Evolutionary conservation across 768 basidiomycete species (phyloP), one percentile per base, ranked within the genome.

Genomic region (Pleurotus sapidus): DNA sequence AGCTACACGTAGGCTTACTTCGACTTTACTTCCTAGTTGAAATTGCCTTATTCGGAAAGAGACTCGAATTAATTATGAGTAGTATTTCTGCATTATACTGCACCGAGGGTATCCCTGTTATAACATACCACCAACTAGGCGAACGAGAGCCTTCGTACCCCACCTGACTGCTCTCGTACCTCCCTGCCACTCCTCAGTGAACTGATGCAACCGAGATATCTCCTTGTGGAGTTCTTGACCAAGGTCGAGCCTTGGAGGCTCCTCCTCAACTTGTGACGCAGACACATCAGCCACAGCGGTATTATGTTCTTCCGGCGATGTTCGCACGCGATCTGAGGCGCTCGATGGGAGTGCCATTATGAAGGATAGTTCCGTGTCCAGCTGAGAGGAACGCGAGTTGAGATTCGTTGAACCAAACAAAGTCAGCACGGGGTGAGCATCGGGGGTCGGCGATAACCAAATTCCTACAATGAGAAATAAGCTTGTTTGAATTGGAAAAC

Each of bases 381-480:
- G 84, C 61, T 91, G 84, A 1, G 93, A 83, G 1, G 94, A 95
- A 3, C 95, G 88, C 3, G 93, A 89, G 66, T 95, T 95, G 49
- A 98, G 82, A 69, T 98, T 98, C 3, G 95, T 96, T 0, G 94
- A 96, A 8, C 95, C 95, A 68, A 98, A 92, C 49, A 98, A 81
- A 0, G 95, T 95, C 34, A 93, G 69, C 51, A 83, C 65, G 1
- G 89, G 95, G 27, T 70, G 71, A 4, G 77, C 72, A 23, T 70
- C 70, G 1, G 76, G 67, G 6, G 72, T 72, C 15, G 86, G 84
- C 2, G 91, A 90, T 9, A 94, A 68, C 94, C 94, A 97, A 37
- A 95, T 84, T 34, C 94, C 93, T 95, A 55, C 23, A n/a, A 46
- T 56, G 17, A 46, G 37, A 30, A 15, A 46, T 45, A 34, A 11